Percentiles rank a stretch among this genome's conserved stretches.
Evolutionary conservation across 164 flowering plant species (phyloP).

Genomic region (Vitis labrusca): DNA sequence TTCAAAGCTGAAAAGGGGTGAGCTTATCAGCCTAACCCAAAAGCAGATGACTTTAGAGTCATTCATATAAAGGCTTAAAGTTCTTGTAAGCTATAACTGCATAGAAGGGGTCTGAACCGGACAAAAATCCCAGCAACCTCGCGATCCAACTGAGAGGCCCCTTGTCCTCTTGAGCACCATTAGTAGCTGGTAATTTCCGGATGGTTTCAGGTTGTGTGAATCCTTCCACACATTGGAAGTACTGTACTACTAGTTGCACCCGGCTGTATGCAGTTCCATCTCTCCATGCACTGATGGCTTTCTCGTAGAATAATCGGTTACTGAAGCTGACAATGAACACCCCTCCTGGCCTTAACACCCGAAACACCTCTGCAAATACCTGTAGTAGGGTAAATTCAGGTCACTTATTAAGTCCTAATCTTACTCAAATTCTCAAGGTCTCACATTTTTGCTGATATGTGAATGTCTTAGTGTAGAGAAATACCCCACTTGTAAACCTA

Average conservation of each 20-base stretch:
- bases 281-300: constrained; percentile 73
- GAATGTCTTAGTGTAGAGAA: no score
- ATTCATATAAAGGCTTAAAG: constrained; percentile 57
- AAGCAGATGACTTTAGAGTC: neutral
- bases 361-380: constrained; percentile 81
- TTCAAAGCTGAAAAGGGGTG: no score
- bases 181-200: constrained; percentile 34
- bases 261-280: constrained; percentile 69
- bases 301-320: constrained; percentile 76
- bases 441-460: neutral
- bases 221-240: constrained; percentile 74
- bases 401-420: no score
- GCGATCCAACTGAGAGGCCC: constrained; percentile 42
- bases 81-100: constrained; percentile 72
- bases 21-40: no score
- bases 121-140: constrained; percentile 38
- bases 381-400: constrained; percentile 10
- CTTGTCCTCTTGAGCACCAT: constrained; percentile 18
- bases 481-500: no score
- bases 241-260: constrained; percentile 69
- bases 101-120: constrained; percentile 77
- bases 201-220: constrained; percentile 63
- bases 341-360: constrained; percentile 80
- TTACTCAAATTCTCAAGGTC: neutral
- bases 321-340: constrained; percentile 81